Evolutionary conservation across 192 early-diverging fungal genomes (phyloP), one percentile per base, ranked within the genome.

Genomic region (Ambispora gerdemannii): DNA sequence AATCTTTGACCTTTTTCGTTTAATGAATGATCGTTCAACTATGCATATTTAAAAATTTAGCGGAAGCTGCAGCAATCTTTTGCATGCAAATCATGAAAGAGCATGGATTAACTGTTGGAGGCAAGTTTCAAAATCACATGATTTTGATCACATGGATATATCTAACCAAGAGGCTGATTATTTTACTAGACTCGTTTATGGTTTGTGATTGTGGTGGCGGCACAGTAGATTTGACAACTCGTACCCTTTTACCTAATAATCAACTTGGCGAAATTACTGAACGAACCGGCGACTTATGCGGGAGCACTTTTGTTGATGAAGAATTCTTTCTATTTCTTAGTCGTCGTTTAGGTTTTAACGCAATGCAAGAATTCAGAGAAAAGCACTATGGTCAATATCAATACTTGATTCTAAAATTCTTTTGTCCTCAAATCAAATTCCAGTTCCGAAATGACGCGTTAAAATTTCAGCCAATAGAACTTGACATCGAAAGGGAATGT

Each of bases 191-290:
- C 25, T 77, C 78, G 2, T 85, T 85, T 63, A 82, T 85, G 81
- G 81, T 85, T 55, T 80, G 79, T 63, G 83, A 84, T 77, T 81
- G 81, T 34, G 83, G 83, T 60, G 83, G 83, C 51, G 83, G 83
- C 60, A 84, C 83, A 10, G 83, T 84, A 0, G 83, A 84, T 80
- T 74, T 82, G 68, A 84, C 71, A 82, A 72, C 62, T 55, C 34
- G 20, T 67, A 71, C 36, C 73, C 72, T 35, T 60, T 58, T 27
- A 38, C 68, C 73, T 17, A 76, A 76, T 50, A 71, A 76, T 27
- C 67, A 72, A 4, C 70, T 84, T 2, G 76, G 74, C 2, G 83
- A 84, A 67, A 78, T 82, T 28, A 84, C 83, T 25, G 78, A 79
- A 58, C 78, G 80, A 32, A 78, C 80, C 36, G 83, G 83, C 70